Evolutionary conservation across 2,329 filamentous ascomycete genomes (phyloP), one percentile per base, ranked within the genome.

Genomic region (Cryphonectria radicalis): DNA sequence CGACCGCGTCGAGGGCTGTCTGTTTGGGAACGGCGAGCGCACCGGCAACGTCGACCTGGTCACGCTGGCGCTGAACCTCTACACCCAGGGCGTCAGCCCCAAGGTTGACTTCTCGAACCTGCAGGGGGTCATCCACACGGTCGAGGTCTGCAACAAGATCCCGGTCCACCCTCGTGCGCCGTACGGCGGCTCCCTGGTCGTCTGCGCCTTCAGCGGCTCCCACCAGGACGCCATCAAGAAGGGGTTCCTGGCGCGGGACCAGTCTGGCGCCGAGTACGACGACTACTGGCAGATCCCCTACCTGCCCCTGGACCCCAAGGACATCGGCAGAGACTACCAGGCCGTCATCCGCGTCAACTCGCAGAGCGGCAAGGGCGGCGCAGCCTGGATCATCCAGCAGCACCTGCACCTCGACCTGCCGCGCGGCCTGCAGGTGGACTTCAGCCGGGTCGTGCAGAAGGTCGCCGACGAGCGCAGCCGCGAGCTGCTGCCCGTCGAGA

Each of bases 141-240:
- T 98, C 46, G 95, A 98, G 83, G 89, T 91, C 74, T 95, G 93
- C 85, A 98, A 93, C 83, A 98, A 98, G 86, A 97, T 98, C 73
- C 94, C 95, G 8, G 90, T 98, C 5, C 95, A 97, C 78, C 92
- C 93, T 67, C 90, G 95, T 74, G 93, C 93, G 72, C 95, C 95
- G 0, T 98, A 98, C 77, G 95, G 93, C 67, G 95, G 95, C 40
- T 92, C 93, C 77, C 88, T 98, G 75, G 94, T 97, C n/a, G 92
- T 95, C 37, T 96, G 92, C 79, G 94, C 95, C 35, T 98, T 98
- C 83, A 94, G 91, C 75, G 95, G 95, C 69, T 94, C 91, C 37
- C 95, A 98, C 81, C 95, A 98, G 82, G 95, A 98, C 79, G 95
- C 95, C 67, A 97, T 98, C 85, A 97, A 97, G 83, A 98, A 98